Evolutionary conservation across 2,329 filamentous ascomycete species (phyloP), one percentile per base, ranked within the genome.

Genomic region (Cercospora janseana): DNA sequence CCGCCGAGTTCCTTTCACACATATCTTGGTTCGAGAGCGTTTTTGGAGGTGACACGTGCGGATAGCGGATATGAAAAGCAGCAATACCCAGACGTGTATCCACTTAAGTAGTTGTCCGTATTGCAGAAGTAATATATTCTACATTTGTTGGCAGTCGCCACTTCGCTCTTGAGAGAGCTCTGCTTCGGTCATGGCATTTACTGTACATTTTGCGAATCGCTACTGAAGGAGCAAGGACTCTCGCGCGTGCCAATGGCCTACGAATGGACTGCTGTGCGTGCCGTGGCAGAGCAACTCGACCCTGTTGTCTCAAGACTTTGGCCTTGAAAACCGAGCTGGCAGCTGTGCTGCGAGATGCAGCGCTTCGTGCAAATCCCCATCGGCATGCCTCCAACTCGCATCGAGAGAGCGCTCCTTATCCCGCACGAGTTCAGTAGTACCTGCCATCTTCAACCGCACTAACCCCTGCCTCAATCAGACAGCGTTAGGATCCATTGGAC

Each of bases 401-500:
- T 6, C 20, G n/a, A 40, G 35, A 16, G 35, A 24, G 35, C 35
- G 35, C 35, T 40, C 20, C 9, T n/a, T n/a, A n/a, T n/a, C n/a
- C n/a, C n/a, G n/a, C n/a, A n/a, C n/a, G n/a, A n/a, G n/a, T n/a
- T n/a, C n/a, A n/a, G n/a, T n/a, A n/a, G n/a, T n/a, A n/a, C 20
- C 16, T 15, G 4, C 12, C 16, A 20, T 15, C 21, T 9, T 26
- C 15, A 23, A 23, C 12, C 20, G 20, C 6, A 13, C n/a, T n/a
- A 8, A 16, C 16, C 21, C n/a, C 21, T 23, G n/a, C n/a, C n/a
- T n/a, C n/a, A n/a, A n/a, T 81, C 46, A 79, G 77, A 48, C 77
- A 78, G 49, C 81, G 86, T 71, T 88, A 70, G 65, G 55, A 46
- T 61, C 46, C 46, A 38, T 29, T 12, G 58, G 52, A 46, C 57